Conservation (phyloP, 371 early-diverging fungal species). For the Synchytrium microbalum region DNA sequence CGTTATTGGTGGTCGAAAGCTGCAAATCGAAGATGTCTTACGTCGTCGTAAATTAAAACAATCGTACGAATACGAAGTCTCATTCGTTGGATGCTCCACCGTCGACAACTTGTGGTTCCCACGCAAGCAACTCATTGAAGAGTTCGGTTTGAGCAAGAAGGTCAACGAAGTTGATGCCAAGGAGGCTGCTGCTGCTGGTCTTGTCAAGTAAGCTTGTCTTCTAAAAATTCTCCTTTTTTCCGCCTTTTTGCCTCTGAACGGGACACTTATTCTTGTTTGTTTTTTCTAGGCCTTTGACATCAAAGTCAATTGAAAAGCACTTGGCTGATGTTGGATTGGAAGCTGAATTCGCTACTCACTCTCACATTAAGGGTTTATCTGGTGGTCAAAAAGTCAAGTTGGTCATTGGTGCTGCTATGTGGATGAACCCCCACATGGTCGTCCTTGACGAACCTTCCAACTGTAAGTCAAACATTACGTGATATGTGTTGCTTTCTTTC, state of each 20-base stretch:
- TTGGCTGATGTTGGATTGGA: constrained; percentile 71
- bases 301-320: constrained; percentile 49
- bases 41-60: constrained; percentile 59
- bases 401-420: constrained; percentile 75
- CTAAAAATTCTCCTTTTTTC: background rate
- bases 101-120: constrained; percentile 64
- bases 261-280: no score
- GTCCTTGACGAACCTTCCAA: constrained; percentile 49
- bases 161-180: constrained; percentile 72
- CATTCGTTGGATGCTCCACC: constrained; percentile 61
- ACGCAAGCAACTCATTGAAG: constrained; percentile 55
- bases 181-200: constrained; percentile 68
- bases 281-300: constrained; percentile 12
- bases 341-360: constrained; percentile 66
- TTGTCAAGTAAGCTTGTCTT: constrained; percentile 2
- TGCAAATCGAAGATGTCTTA: constrained; percentile 44
- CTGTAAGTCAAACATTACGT: no score
- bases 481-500: background rate
- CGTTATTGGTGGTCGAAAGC: constrained; percentile 48
- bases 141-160: constrained; percentile 65
- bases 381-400: constrained; percentile 88
- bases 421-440: constrained; percentile 75
- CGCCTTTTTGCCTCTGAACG: background rate
- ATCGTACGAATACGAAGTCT: constrained; percentile 76
- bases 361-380: constrained; percentile 59